Evolutionary conservation across 306 rosid genomes (phyloP), one percentile per base, ranked within the genome.

Genomic region (Prunus mume): DNA sequence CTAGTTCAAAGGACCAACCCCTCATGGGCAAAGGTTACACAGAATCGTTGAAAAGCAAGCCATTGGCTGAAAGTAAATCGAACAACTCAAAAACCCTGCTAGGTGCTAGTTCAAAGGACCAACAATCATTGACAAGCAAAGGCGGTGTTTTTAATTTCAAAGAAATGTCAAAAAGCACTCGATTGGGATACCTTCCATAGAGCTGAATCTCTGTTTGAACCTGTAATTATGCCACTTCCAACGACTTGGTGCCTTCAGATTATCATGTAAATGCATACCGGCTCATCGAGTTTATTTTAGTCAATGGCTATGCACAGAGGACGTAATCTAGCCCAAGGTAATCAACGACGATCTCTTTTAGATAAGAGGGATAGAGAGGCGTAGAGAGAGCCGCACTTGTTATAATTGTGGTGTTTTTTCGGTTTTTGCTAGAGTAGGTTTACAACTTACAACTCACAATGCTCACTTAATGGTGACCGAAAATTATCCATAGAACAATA

Each of bases 91-190:
- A 91, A 73, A 38, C 86, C 66, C 73, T 79, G 75, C 79, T 81
- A 72, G 75, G 90, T 41, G 68, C 82, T 76, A 84, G 86, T 84
- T 80, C 84, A 63, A 87, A 85, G 90, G 97, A 90, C 46, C 77
- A 61, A 61, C 60, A 46, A 32, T 30, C 69, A 46, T 22, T 49
- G 9, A 27, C 77, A 27, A 46, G 60, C n/a, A 74, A 74, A 74
- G 61, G 47, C 2, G 58, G 69, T 28, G 49, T 46, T 28, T 58
- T 15, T 27, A 62, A 14, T 74, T 74, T 60, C 41, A 74, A 61
- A 49, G 77, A 74, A 34, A 46, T 47, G 13, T 61, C 77, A 19
- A 61, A 74, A 74, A 74, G 19, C 30, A 73, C 34, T 20, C 28
- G 60, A 46, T 65, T 34, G 18, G 50, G 49, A 25, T 28, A 74